Evolutionary conservation across 1,284 basidiomycete genomes (phyloP).

Genomic region (Ceratobasidium sp.): DNA sequence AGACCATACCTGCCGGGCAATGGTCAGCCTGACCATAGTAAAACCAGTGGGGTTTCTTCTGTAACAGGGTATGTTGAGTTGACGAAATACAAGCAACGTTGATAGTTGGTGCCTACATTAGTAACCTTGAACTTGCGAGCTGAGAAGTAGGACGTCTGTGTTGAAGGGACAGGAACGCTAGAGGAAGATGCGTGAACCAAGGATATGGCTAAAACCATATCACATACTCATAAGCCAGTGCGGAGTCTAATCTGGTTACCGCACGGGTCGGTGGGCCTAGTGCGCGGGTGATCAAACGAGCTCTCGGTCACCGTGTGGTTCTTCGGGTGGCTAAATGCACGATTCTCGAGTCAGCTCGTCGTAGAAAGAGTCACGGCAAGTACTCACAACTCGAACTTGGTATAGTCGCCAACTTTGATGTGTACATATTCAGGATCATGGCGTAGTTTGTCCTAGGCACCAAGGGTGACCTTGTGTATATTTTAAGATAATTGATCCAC

Average conservation of each 20-base stretch:
- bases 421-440: slow-evolving; percentile 37
- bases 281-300: slow-evolving; percentile 37
- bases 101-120: slow-evolving; percentile 6
- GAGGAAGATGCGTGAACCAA: background rate
- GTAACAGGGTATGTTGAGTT: background rate
- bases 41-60: slow-evolving; percentile 42
- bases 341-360: background rate
- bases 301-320: slow-evolving; percentile 46
- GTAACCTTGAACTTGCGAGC: slow-evolving; percentile 22
- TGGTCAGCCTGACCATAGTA: slow-evolving; percentile 43
- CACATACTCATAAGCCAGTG: slow-evolving; percentile 33
- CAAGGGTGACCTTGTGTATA: slow-evolving; percentile 37
- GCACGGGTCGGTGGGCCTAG: slow-evolving; percentile 54
- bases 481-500: background rate
- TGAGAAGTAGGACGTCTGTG: slow-evolving; percentile 1
- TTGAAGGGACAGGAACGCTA: slow-evolving; percentile 24
- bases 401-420: slow-evolving; percentile 39
- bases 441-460: slow-evolving; percentile 6
- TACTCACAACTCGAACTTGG: slow-evolving; percentile 43
- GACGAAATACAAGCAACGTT: background rate
- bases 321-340: slow-evolving; percentile 32
- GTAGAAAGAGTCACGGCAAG: no score
- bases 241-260: slow-evolving; percentile 58
- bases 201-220: no score
- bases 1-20: slow-evolving; percentile 46